phyloP scores from a whole-genome alignment of 2,329 filamentous ascomycete genomes.

The Aspergillus sp. region DNA sequence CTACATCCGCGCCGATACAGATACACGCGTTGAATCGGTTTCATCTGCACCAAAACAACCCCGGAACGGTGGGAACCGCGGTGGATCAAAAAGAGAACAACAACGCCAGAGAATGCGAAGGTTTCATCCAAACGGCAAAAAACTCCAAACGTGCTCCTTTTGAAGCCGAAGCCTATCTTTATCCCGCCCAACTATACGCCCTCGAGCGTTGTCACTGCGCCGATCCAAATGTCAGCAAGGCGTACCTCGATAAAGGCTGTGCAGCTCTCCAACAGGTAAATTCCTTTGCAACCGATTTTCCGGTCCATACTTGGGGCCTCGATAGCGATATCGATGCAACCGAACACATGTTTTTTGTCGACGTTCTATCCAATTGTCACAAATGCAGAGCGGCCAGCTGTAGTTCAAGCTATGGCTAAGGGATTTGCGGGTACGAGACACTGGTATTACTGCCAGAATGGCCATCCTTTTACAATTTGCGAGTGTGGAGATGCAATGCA shows the following conservation, averaged over 20 bases:
- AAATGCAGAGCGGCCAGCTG: conserved; percentile 50
- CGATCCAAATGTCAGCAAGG: not conserved
- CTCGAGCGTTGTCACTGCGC: conserved; percentile 36
- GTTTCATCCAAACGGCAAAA: conserved; percentile 42
- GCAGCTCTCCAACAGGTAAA: conserved; percentile 23
- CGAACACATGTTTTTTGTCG: conserved; percentile 47
- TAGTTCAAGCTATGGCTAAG: conserved; percentile 52
- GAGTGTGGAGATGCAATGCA: conserved; percentile 68
- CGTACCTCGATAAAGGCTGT: conserved; percentile 6
- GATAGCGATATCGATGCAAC: conserved; percentile 46
- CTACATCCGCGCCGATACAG: no score
- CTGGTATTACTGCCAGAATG: conserved; percentile 41
- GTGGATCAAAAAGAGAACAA: conserved; percentile 28
- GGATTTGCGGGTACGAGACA: conserved; percentile 53
- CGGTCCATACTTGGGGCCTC: conserved; percentile 35
- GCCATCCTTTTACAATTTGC: conserved; percentile 57
- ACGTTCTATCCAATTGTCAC: conserved; percentile 52
- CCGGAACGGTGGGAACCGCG: not conserved
- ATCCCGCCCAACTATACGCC: conserved; percentile 50
- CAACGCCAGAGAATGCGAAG: conserved; percentile 40
- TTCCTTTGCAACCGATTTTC: conserved; percentile 24
- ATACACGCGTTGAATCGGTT: no score
- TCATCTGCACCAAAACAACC: not conserved
- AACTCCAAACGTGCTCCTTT: conserved; percentile 40
- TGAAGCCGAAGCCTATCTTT: conserved; percentile 53